A percentile compares a stretch with the other conserved stretches of the same genome.
phyloP scores from a whole-genome alignment of 768 basidiomycete species.

The Lentinula sp. region DNA sequence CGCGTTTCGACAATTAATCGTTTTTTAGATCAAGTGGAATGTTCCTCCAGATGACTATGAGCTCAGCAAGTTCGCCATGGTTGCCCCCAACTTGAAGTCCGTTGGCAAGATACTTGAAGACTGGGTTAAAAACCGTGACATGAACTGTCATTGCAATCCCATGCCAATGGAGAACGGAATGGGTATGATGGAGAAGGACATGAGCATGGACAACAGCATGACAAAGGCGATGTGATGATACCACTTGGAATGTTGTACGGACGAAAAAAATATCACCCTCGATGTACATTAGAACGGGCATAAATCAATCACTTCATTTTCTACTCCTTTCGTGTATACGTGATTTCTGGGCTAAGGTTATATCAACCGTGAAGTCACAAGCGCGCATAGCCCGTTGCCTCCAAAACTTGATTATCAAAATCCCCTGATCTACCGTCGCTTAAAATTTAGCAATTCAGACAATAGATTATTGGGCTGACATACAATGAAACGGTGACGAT shows the following conservation, averaged over 20 bases:
- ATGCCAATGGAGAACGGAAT: constrained; percentile 3
- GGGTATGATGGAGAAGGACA: constrained; percentile 1
- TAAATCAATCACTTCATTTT: not conserved
- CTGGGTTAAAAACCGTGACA: constrained; percentile 8
- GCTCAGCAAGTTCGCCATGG: constrained; percentile 11
- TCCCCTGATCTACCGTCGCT: not conserved
- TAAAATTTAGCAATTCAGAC: not conserved
- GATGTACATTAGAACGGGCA: not conserved
- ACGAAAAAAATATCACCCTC: not conserved
- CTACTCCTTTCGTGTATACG: not conserved
- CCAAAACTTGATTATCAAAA: not conserved
- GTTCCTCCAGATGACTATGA: constrained; percentile 9
- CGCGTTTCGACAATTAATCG: not conserved
- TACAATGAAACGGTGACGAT: not conserved
- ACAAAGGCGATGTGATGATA: not conserved
- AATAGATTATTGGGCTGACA: not conserved
- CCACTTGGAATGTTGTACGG: not conserved
- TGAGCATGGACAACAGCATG: not conserved
- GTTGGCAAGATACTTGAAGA: constrained; percentile 10
- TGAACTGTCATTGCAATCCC: constrained; percentile 7
- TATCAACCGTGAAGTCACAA: not conserved
- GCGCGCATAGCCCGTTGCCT: not conserved
- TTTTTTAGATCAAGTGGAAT: constrained; percentile 8
- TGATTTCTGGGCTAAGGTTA: not conserved
- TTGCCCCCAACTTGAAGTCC: constrained; percentile 8